Conservation (phyloP, 2,329 filamentous ascomycete species). For the Pseudocercospora eumusae region DNA sequence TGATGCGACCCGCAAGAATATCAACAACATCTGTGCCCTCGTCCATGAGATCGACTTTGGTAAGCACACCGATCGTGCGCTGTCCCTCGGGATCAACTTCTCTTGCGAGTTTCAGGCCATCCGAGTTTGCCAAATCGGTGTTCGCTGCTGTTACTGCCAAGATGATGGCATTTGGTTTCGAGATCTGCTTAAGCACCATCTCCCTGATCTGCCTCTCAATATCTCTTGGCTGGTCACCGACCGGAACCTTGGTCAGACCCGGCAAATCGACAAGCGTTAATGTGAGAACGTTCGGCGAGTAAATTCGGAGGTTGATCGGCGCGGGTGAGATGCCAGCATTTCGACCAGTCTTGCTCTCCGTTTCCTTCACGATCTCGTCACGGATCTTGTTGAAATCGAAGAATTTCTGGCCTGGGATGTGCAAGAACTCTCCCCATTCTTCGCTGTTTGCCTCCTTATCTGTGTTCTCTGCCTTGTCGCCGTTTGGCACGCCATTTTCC, state of each 20-base stretch:
- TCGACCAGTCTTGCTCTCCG: slow-evolving; percentile 90
- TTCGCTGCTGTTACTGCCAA: slow-evolving; percentile 95
- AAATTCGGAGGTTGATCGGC: slow-evolving; percentile 97
- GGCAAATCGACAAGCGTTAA: slow-evolving; percentile 95
- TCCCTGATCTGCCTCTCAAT: slow-evolving; percentile 96
- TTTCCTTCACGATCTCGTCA: slow-evolving; percentile 96
- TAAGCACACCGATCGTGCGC: slow-evolving; percentile 95
- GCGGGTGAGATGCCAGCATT: slow-evolving; percentile 96
- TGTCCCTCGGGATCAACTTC: slow-evolving; percentile 98
- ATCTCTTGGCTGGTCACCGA: slow-evolving; percentile 93
- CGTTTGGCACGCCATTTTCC: slow-evolving; percentile 76
- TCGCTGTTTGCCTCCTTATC: slow-evolving; percentile 84
- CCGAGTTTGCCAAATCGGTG: slow-evolving; percentile 96
- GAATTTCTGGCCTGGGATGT: slow-evolving; percentile 97
- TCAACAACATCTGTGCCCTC: slow-evolving; percentile 97
- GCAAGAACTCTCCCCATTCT: slow-evolving; percentile 98
- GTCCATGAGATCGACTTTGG: slow-evolving; percentile 99
- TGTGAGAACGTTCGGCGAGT: slow-evolving; percentile 96
- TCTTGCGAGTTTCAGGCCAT: slow-evolving; percentile 91
- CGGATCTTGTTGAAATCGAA: slow-evolving; percentile 97
- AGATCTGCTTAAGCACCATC: slow-evolving; percentile 98
- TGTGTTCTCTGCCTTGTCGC: slow-evolving; percentile 61
- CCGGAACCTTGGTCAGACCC: slow-evolving; percentile 92
- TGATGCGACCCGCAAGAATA: slow-evolving; percentile 95
- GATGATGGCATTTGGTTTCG: slow-evolving; percentile 97